A percentile compares a stretch with the other conserved stretches of the same genome.
Conservation (phyloP, 208 protist genomes). For the Leishmania arabica region DNA sequence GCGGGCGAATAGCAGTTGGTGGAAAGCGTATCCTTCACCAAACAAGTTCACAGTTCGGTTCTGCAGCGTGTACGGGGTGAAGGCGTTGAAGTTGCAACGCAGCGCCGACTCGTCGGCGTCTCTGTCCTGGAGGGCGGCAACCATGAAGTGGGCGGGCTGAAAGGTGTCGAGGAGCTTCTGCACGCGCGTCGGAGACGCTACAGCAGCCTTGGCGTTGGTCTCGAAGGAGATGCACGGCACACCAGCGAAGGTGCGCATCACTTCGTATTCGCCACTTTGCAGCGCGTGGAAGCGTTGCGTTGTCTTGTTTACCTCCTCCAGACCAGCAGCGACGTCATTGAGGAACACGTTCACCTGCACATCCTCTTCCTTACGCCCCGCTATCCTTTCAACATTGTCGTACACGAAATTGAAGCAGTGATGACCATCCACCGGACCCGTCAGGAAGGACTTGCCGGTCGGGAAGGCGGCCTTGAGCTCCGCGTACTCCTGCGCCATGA, state of each 20-base stretch:
- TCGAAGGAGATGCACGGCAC: constrained; percentile 70
- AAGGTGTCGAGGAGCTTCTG: constrained; percentile 50
- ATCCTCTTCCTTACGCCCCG: constrained; percentile 46
- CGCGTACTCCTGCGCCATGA: constrained; percentile 90
- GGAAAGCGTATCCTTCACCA: constrained; percentile 79
- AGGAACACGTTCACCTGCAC: constrained; percentile 84
- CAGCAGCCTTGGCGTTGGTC: constrained; percentile 55
- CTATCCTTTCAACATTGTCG: constrained; percentile 55
- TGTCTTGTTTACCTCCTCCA: constrained; percentile 23
- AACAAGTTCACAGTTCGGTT: constrained; percentile 78
- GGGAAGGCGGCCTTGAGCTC: constrained; percentile 83
- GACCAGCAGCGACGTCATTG: constrained; percentile 46
- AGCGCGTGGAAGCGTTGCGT: constrained; percentile 41
- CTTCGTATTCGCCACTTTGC: constrained; percentile 60
- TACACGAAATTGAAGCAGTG: constrained; percentile 91
- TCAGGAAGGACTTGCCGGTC: constrained; percentile 73
- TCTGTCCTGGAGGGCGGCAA: constrained; percentile 71
- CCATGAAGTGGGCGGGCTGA: constrained; percentile 62
- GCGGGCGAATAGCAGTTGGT: constrained; percentile 66
- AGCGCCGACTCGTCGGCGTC: constrained; percentile 29
- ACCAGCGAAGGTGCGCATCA: constrained; percentile 52
- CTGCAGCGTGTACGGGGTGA: constrained; percentile 60
- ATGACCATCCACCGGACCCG: constrained; percentile 82
- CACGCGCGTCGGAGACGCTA: constrained; percentile 35
- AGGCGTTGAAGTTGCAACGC: constrained; percentile 37